Percentiles rank a stretch among this genome's conserved stretches.
Conservation (phyloP, 352 stramenopile species). For the Phytophthora idaei region DNA sequence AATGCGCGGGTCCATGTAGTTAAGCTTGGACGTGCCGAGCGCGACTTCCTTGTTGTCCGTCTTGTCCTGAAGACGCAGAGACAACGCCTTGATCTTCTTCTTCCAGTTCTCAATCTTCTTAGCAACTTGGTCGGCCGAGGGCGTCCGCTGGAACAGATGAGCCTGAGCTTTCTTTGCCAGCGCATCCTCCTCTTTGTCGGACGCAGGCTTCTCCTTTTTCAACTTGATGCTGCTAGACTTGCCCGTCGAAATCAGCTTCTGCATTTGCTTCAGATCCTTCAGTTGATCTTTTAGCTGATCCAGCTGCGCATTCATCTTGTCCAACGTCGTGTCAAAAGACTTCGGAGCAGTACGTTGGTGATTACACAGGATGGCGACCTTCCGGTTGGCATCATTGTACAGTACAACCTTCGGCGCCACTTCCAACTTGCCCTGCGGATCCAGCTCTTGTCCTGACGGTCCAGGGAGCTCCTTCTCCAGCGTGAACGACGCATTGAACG, state of each 20-base stretch:
- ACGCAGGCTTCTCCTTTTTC: slow-evolving; percentile 85
- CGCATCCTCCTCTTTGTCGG: slow-evolving; percentile 86
- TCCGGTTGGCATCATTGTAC: slow-evolving; percentile 99
- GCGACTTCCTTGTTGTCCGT: slow-evolving; percentile 99
- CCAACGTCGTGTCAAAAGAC: slow-evolving; percentile 93
- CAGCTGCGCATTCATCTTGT: slow-evolving; percentile 95
- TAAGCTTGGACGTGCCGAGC: slow-evolving; percentile 99
- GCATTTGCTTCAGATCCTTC: slow-evolving; percentile 95
- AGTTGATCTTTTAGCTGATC: slow-evolving; percentile 94
- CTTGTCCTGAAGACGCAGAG: slow-evolving; percentile 97
- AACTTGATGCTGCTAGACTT: slow-evolving; percentile 91
- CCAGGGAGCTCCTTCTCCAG: slow-evolving; percentile 96
- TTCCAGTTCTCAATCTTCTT: slow-evolving; percentile 95
- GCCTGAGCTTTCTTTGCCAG: slow-evolving; percentile 92
- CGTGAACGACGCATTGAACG: slow-evolving; percentile 99
- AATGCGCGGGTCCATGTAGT: slow-evolving; percentile 99
- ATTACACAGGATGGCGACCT: slow-evolving; percentile 99
- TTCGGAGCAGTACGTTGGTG: slow-evolving; percentile 99
- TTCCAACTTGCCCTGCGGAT: slow-evolving; percentile 68
- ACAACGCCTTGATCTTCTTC: slow-evolving; percentile 92
- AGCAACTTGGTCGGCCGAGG: slow-evolving; percentile 92
- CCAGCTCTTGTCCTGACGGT: slow-evolving; percentile 45
- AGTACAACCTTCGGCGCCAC: slow-evolving; percentile 93
- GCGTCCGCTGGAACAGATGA: slow-evolving; percentile 94
- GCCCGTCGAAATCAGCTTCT: slow-evolving; percentile 85